Conservation (phyloP, 495 filamentous ascomycete genomes). For the Paragyromitra xinjiangensis region DNA sequence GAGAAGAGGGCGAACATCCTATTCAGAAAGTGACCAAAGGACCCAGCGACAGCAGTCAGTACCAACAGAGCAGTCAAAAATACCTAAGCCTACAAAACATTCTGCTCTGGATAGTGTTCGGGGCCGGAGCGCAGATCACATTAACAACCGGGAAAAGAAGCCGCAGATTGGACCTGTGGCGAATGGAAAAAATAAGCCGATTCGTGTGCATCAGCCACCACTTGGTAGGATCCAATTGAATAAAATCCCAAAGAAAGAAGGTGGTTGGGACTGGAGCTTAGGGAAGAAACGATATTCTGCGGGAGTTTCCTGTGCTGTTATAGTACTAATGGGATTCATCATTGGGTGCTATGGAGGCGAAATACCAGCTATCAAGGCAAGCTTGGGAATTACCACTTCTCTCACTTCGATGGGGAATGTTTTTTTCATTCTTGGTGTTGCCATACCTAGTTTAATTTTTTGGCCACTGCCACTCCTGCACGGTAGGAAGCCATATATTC, state of each 20-base stretch:
- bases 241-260: slow-evolving; percentile 13
- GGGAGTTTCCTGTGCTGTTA: slow-evolving; percentile 73
- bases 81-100: slow-evolving; percentile 36
- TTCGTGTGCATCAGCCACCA: slow-evolving; percentile 8
- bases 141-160: not conserved
- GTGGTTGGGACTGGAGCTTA: slow-evolving; percentile 55
- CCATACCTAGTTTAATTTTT: slow-evolving; percentile 71
- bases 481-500: slow-evolving; percentile 76
- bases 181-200: not conserved
- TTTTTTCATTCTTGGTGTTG: slow-evolving; percentile 73
- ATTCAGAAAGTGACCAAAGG: not conserved
- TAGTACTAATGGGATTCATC: slow-evolving; percentile 71
- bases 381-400: slow-evolving; percentile 71
- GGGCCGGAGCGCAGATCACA: not conserved
- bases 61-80: slow-evolving; percentile 19
- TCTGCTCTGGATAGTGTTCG: slow-evolving; percentile 20
- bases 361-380: slow-evolving; percentile 77
- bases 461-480: slow-evolving; percentile 82
- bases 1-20: slow-evolving; percentile 2
- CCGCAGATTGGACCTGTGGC: not conserved
- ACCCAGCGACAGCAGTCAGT: not conserved
- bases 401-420: slow-evolving; percentile 76
- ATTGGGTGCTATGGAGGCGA: slow-evolving; percentile 79
- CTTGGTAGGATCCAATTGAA: not conserved
- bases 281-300: slow-evolving; percentile 72